Percentiles rank a stretch among this genome's conserved stretches.
These are phyloP conservation scores for Globisporangium recalcitrans DNA, from an alignment of 352 stramenopile species.

Conservation along the genomic window DNA sequence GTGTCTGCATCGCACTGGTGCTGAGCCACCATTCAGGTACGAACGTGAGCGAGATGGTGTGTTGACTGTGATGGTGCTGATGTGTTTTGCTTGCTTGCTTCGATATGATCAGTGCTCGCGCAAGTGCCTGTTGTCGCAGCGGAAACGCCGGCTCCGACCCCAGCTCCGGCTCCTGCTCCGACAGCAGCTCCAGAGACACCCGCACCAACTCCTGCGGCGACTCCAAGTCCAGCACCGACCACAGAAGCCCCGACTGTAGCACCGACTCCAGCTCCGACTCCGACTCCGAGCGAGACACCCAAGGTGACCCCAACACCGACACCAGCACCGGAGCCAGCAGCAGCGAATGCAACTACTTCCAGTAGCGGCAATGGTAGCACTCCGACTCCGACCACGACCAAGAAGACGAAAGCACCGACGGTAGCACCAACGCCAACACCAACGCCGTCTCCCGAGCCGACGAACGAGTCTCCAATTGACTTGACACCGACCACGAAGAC, in stretches of 20 bases:
- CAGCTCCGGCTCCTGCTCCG: not conserved
- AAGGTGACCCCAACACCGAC: not conserved
- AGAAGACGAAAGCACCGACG: constrained; percentile 13
- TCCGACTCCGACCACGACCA: not conserved
- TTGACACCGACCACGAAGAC: not conserved
- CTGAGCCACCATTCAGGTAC: constrained; percentile 6
- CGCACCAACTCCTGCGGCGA: constrained; percentile 1
- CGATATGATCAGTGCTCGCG: constrained; percentile 3
- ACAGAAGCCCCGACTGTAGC: not conserved
- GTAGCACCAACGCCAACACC: constrained; percentile 3
- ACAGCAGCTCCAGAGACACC: not conserved
- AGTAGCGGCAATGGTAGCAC: not conserved
- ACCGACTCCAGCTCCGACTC: constrained; percentile 3
- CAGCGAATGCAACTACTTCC: not conserved
- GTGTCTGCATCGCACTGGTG: not conserved
- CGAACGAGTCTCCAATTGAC: not conserved
- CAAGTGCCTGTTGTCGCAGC: not conserved
- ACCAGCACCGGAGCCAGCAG: not conserved
- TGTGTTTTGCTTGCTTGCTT: not conserved
- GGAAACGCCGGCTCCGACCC: not conserved
- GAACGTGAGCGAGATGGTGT: not conserved
- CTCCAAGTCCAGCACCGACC: constrained; percentile 3
- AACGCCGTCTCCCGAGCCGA: not conserved
- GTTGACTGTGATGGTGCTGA: not conserved
- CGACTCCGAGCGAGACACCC: not conserved